Evolutionary conservation across 805 yeast genomes (phyloP).

Genomic region (Debaryomyces tyrocola): DNA sequence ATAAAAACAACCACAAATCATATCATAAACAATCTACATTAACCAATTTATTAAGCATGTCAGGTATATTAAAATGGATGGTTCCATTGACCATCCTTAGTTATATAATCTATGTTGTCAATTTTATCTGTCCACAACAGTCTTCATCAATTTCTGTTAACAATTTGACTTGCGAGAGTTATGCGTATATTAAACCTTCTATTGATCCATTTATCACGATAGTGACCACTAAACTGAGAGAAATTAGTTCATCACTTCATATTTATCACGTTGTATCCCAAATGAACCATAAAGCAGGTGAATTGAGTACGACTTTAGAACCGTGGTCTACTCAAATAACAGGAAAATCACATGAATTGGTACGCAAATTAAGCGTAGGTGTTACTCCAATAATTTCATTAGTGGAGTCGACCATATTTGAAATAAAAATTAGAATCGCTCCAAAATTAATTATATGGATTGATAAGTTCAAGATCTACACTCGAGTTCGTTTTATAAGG

Average conservation of each 20-base stretch:
- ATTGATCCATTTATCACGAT: not conserved
- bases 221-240: not conserved
- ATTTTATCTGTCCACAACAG: slow-evolving; percentile 3
- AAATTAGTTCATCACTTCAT: not conserved
- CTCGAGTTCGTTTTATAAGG: not conserved
- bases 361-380: too few species aligned
- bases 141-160: not conserved
- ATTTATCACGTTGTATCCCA: not conserved
- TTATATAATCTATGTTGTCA: slow-evolving; percentile 6
- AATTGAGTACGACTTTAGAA: not conserved
- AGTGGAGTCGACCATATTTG: too few species aligned
- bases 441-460: not conserved
- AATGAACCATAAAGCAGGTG: not conserved
- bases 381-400: too few species aligned
- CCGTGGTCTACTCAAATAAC: not conserved
- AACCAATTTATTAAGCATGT: not conserved
- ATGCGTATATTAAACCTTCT: not conserved
- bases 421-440: too few species aligned
- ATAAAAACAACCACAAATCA: not conserved
- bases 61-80: slow-evolving; percentile 4
- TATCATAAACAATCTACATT: not conserved
- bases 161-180: not conserved
- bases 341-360: too few species aligned
- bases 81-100: slow-evolving; percentile 6
- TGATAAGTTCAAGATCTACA: not conserved